Evolutionary conservation across 176 grass and related monocot genomes (phyloP), one percentile per base, ranked within the genome.

Genomic region (Cenchrus americanus): DNA sequence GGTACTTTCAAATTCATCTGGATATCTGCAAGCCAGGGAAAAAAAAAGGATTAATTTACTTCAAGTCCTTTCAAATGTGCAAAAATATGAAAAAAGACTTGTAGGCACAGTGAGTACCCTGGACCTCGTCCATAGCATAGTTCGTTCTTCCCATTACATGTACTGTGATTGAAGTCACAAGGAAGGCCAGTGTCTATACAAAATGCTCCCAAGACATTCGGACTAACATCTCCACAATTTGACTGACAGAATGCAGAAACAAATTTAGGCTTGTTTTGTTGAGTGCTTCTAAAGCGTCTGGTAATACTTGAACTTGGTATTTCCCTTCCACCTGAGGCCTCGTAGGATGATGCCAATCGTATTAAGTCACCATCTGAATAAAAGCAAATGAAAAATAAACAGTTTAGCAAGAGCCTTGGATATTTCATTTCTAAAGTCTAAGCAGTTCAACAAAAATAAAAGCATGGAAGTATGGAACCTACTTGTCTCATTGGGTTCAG

Each of bases 171-270:
- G 80, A 98, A 98, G 80, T 98, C 93, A 44, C 96, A 96, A 69
- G 93, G 89, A 62, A 89, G 91, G 46, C 85, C 70, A 27, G 93
- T 98, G 66, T 98, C 96, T 77, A 89, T 92, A 82, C 96, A 98
- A 86, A 96, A 96, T 51, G 96, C 79, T 79, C 96, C 96, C 32
- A 96, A 67, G 1, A 95, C 93, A 84, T 98, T 98, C 68, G 96
- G 96, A 87, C 96, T 98, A 84, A 98, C 96, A 86, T 98, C 96
- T 85, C 96, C 96, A 80, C 96, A 98, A 49, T 98, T 98, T 49
- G 96, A 96, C 61, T 96, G 96, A 81, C 96, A 98, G 84, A 96
- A 98, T 48, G 96, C 96, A 73, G 93, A 98, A 49, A 98, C 89
- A 78, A 98, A 98, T 84, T 88, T 96, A 30, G 83, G 69, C 46